Conservation (phyloP, 345 rosid genomes). For the Arabis hirsuta region DNA sequence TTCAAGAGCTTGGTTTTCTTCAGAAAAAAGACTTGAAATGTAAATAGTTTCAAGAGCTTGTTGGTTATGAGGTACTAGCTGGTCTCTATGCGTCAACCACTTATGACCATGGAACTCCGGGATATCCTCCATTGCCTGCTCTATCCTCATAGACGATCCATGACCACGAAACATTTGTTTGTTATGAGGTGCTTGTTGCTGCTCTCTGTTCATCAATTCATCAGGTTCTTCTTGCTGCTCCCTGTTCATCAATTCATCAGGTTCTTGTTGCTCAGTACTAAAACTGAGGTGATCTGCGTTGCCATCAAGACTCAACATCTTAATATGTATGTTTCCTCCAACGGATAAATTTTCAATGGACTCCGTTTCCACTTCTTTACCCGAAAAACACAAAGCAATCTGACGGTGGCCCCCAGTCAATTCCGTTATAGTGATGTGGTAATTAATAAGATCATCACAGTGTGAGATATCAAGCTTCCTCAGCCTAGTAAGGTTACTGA, state of each 20-base stretch:
- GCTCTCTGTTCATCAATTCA: too few relatives aligned
- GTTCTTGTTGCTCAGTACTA: not conserved
- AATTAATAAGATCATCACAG: constrained; percentile 4
- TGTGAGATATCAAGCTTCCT: constrained; percentile 14
- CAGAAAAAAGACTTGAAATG: too few relatives aligned
- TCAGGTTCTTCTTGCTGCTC: too few relatives aligned
- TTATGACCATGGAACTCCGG: not conserved
- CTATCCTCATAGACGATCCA: not conserved
- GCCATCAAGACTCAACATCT: constrained; percentile 15
- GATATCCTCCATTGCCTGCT: not conserved
- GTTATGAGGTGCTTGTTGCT: not conserved
- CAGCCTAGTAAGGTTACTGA: constrained; percentile 4
- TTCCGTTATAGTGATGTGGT: not conserved
- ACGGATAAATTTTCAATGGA: not conserved
- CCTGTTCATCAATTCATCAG: not conserved
- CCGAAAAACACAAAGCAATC: constrained; percentile 8
- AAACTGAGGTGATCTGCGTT: constrained; percentile 15
- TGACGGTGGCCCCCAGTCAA: not conserved
- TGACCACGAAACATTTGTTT: not conserved
- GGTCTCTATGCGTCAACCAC: not conserved
- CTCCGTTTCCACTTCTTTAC: not conserved
- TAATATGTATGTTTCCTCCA: constrained; percentile 1
- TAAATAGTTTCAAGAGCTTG: too few relatives aligned
- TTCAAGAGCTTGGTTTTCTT: too few relatives aligned
- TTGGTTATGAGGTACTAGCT: not conserved